phyloP scores from a whole-genome alignment of 192 early-diverging fungal species.

The Umbelopsis sp. region DNA sequence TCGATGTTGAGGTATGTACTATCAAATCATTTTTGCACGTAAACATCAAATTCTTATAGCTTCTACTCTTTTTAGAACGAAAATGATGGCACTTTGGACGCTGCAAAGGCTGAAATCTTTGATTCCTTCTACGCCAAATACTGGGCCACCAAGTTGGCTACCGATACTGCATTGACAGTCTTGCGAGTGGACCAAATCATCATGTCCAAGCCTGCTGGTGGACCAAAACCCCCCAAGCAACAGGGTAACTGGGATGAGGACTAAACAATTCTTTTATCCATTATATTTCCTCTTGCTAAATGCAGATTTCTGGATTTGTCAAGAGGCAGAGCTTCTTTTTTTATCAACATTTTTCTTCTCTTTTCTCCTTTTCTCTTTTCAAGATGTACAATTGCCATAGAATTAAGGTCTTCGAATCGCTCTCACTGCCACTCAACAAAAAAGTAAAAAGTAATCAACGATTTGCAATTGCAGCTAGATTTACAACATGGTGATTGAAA shows the following conservation, averaged over 20 bases:
- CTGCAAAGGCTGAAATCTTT: constrained; percentile 70
- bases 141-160: constrained; percentile 89
- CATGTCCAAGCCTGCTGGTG: constrained; percentile 97
- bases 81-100: constrained; percentile 75
- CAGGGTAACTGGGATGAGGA: constrained; percentile 90
- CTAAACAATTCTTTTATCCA: constrained; percentile 36
- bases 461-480: background rate
- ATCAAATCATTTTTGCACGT: background rate
- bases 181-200: constrained; percentile 99
- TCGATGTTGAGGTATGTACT: constrained; percentile 75
- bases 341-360: background rate
- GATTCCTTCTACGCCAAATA: constrained; percentile 85
- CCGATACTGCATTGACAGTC: constrained; percentile 90
- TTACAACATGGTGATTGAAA: background rate
- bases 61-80: constrained; percentile 35
- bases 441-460: constrained; percentile 5
- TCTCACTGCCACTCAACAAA: background rate
- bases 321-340: background rate
- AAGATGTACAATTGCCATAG: constrained; percentile 23
- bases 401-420: constrained; percentile 12
- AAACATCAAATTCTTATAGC: background rate
- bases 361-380: constrained; percentile 9
- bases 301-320: background rate
- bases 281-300: background rate
- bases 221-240: constrained; percentile 89